A percentile compares a stretch with the other conserved stretches of the same genome.
phyloP scores from a whole-genome alignment of 1,139 yeast genomes.

The Kurtzmaniella quercitrusa region DNA sequence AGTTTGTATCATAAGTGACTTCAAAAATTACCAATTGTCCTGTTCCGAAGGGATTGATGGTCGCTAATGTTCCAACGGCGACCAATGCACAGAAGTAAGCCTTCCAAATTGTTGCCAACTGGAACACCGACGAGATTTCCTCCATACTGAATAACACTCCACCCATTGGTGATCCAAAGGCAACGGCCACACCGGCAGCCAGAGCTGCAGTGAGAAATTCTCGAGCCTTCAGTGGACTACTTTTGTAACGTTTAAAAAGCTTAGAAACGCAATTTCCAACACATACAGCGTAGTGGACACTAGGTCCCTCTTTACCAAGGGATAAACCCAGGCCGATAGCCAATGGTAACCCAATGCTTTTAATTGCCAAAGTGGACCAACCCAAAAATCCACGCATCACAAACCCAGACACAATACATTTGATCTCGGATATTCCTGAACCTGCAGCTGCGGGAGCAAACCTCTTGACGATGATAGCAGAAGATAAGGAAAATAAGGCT shows the following conservation, averaged over 20 bases:
- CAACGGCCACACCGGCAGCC: slow-evolving; percentile 74
- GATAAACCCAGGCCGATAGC: slow-evolving; percentile 80
- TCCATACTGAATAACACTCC: slow-evolving; percentile 70
- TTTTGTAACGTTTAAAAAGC: slow-evolving; percentile 41
- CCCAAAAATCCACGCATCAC: slow-evolving; percentile 75
- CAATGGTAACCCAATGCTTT: slow-evolving; percentile 77
- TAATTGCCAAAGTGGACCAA: slow-evolving; percentile 67
- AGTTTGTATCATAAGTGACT: slow-evolving; percentile 76
- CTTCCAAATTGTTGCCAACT: slow-evolving; percentile 81
- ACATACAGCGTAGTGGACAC: slow-evolving; percentile 83
- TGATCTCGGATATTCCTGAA: slow-evolving; percentile 94
- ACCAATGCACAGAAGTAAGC: slow-evolving; percentile 87
- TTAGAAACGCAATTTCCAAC: slow-evolving; percentile 67
- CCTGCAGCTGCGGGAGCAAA: slow-evolving; percentile 95
- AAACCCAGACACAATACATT: slow-evolving; percentile 92
- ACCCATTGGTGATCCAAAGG: slow-evolving; percentile 72
- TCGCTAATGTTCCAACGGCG: slow-evolving; percentile 75
- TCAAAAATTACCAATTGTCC: slow-evolving; percentile 93
- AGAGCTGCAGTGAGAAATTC: slow-evolving; percentile 58
- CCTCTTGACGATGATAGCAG: slow-evolving; percentile 64
- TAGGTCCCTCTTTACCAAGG: slow-evolving; percentile 84
- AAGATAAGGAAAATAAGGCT: slow-evolving; percentile 53
- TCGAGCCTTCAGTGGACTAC: slow-evolving; percentile 48
- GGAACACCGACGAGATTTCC: slow-evolving; percentile 70
- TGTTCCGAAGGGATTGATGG: slow-evolving; percentile 84